Conservation (phyloP, 148 eudicot genomes). For the Fallopia convolvulus region DNA sequence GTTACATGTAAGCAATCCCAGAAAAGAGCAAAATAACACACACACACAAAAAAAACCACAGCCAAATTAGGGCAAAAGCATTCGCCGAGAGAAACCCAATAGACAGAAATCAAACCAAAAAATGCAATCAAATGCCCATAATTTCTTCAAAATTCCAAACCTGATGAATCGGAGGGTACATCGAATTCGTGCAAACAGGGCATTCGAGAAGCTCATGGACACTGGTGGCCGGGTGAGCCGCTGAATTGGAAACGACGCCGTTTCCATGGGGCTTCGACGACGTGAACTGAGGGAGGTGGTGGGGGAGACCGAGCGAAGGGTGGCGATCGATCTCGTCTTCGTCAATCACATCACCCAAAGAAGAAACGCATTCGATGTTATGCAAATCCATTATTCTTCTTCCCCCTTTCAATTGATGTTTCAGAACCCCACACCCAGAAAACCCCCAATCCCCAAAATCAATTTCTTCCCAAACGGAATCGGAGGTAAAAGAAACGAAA, state of each 20-base stretch:
- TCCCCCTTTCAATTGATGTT: not conserved
- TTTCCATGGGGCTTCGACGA: slow-evolving; percentile 39
- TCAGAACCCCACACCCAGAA: not conserved
- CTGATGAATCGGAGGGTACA: slow-evolving; percentile 99
- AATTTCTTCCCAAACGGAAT: not conserved
- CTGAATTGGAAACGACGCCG: slow-evolving; percentile 16
- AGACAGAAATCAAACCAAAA: not conserved
- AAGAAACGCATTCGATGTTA: slow-evolving; percentile 64
- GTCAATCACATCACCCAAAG: slow-evolving; percentile 49
- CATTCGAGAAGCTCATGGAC: slow-evolving; percentile 95
- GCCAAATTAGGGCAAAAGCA: not conserved
- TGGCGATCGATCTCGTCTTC: slow-evolving; percentile 48
- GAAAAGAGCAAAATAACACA: not conserved
- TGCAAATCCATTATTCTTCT: slow-evolving; percentile 49
- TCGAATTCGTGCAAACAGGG: slow-evolving; percentile 89
- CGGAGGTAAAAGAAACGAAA: not conserved
- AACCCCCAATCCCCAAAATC: not conserved
- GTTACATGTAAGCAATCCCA: not conserved
- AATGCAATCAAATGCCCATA: not conserved
- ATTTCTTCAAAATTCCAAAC: slow-evolving; percentile 18
- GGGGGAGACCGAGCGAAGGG: slow-evolving; percentile 13
- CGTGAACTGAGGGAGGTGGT: slow-evolving; percentile 31
- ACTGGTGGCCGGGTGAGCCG: slow-evolving; percentile 52
- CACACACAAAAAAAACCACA: not conserved
- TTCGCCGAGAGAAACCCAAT: no score